Base-by-base conservation (phyloP, 495 filamentous ascomycete genomes). In the Parachaetomium inaequale region DNA sequence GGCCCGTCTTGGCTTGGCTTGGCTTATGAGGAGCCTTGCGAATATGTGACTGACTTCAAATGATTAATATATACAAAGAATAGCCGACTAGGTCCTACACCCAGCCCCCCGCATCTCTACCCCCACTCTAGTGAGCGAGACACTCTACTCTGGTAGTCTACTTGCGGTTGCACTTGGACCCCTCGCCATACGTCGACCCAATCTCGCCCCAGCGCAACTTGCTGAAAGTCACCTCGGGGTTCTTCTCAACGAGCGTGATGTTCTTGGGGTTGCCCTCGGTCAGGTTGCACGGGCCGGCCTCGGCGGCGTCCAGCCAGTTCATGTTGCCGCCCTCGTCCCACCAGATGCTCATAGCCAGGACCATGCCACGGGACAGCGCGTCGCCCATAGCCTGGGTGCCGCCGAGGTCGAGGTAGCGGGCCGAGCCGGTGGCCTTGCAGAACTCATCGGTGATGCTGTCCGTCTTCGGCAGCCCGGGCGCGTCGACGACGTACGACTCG, bases 161-260 rank as follows among this genome's bases (percentile, higher is more conserved):
- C n/a, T n/a, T n/a, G n/a, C n/a, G n/a, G n/a, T n/a, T n/a, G n/a
- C n/a, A n/a, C n/a, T n/a, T n/a, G n/a, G n/a, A n/a, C n/a, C n/a
- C n/a, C n/a, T n/a, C n/a, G n/a, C 31, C 31, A 4, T 69, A 86
- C 23, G 84, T 87, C 43, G 81, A 81, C 11, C 77, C 83, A 57
- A 90, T 83, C 43, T 87, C 84, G 12, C 87, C 87, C 74, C 86
- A 83, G 71, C 81, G 83, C 68, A 88, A 78, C 70, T 88, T 86
- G 57, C 76, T 80, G 74, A 79, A 89, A 1, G 77, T 81, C 15
- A 88, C 84, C 49, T 76, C 75, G 25, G 84, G 75, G 52, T 78
- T 71, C 2, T 81, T 70, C 60, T 78, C 69, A 31, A 81, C 71
- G 43, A 70, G 49, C 65, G 75, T 68, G 49, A 89, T 80, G 23